Base-by-base conservation (phyloP, 495 filamentous ascomycete species). In the Aspergillus egyptiacus region DNA sequence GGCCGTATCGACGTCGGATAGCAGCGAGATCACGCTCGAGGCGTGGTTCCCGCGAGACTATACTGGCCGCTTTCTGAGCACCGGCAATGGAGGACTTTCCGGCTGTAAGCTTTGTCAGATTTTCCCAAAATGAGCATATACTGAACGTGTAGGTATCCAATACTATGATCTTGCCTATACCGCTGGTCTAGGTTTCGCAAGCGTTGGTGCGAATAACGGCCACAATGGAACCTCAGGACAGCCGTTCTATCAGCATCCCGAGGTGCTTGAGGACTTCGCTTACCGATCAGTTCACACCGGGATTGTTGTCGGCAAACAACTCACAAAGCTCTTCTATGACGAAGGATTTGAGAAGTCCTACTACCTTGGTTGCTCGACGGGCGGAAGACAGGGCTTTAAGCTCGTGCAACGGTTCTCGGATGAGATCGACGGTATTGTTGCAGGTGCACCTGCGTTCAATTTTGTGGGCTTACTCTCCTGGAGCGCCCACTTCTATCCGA, bases 351-450 rank as follows among this genome's bases (percentile, higher is more conserved):
- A 63, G 11, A 75, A 77, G 42, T 73, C 69, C 3, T 80, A 80
- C 55, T 82, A 78, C 54, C 53, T 77, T 0, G 78, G 77, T 18
- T 82, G 78, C 58, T 80, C 76, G 5, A 76, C 73, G 18, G 78
- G 76, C 13, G 78, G 78, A 7, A 67, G 73, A 2, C 67, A 82
- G 52, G 78, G 78, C 9, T 72, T 74, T 40, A 76, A 76, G 48
- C 62, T 66, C 5, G 62, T 70, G 5, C 70, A 79, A 50, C 66
- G 72, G 43, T 79, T 67, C 49, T 75, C 76, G 6, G 60, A 69
- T 25, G 71, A 76, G 52, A 78, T 86, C 49, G 84, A 90, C 60
- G 86, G 86, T 20, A 78, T 84, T 2, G 65, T 89, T 6, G 75
- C 78, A 15, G 83, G 82, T 3, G 72, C 80, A 7, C 77, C 71